Conservation (phyloP, 1,139 yeast genomes). For the Trichomonascaceae sp. region DNA sequence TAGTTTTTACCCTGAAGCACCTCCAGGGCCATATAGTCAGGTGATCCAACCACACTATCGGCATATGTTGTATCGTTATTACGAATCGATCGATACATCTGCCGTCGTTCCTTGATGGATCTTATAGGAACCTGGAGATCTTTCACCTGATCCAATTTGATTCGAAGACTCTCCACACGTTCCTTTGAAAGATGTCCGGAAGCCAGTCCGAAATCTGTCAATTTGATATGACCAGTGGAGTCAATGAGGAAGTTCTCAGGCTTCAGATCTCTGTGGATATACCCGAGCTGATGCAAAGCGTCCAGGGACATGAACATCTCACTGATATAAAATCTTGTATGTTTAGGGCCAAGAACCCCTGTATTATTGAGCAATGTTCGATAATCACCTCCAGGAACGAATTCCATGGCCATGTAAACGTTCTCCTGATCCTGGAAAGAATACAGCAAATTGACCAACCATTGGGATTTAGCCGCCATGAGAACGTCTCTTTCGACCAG, state of each 20-base stretch:
- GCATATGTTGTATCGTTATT: conserved; percentile 67
- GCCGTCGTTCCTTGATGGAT: conserved; percentile 82
- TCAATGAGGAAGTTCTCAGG: conserved; percentile 97
- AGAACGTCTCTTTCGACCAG: conserved; percentile 93
- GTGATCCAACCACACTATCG: conserved; percentile 94
- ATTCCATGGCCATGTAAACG: conserved; percentile 96
- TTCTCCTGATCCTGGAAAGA: conserved; percentile 93
- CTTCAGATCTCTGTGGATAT: conserved; percentile 93
- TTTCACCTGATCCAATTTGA: conserved; percentile 73
- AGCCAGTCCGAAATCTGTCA: conserved; percentile 96
- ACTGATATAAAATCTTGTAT: conserved; percentile 88
- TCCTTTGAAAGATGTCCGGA: conserved; percentile 94
- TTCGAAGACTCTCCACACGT: conserved; percentile 87
- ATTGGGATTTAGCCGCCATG: conserved; percentile 89
- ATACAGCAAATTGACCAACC: conserved; percentile 89
- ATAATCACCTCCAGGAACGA: conserved; percentile 98
- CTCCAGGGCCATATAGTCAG: conserved; percentile 98
- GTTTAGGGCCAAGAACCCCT: conserved; percentile 87
- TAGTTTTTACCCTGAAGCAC: conserved; percentile 91
- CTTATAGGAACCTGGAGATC: conserved; percentile 59
- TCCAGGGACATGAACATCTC: conserved; percentile 96
- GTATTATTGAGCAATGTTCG: conserved; percentile 91
- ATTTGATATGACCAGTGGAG: conserved; percentile 88
- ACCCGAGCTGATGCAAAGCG: conserved; percentile 89
- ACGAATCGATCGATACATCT: conserved; percentile 71